Evolutionary conservation across 176 grass and related monocot genomes (phyloP).

Genomic region (Tuctoria greenei): DNA sequence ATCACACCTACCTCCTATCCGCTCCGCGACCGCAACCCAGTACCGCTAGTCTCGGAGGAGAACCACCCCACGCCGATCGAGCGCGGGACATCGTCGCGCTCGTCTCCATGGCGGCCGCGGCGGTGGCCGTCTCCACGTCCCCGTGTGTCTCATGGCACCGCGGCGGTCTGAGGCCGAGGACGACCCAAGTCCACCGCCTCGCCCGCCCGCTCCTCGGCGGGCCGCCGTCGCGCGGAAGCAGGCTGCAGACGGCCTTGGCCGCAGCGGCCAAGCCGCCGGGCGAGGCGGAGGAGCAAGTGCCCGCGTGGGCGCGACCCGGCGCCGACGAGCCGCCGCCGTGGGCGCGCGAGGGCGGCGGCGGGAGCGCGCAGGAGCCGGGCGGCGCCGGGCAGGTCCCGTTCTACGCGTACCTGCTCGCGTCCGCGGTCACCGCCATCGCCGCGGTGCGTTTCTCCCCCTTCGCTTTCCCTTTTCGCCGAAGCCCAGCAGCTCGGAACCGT

Average conservation of each 20-base stretch:
- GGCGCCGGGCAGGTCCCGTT: constrained; percentile 48
- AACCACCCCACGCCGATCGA: not conserved
- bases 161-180: not conserved
- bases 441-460: constrained; percentile 43
- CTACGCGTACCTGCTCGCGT: constrained; percentile 82
- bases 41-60: not conserved
- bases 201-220: not conserved
- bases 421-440: constrained; percentile 80
- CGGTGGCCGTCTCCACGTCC: constrained; percentile 4
- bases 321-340: constrained; percentile 82
- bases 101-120: constrained; percentile 8
- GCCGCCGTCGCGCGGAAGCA: constrained; percentile 20
- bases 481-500: not conserved
- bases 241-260: constrained; percentile 40
- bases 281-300: constrained; percentile 66
- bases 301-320: constrained; percentile 72
- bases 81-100: constrained; percentile 1
- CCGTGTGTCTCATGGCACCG: not conserved
- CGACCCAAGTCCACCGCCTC: not conserved
- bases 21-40: not conserved
- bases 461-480: not conserved
- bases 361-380: constrained; percentile 27
- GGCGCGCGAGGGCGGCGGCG: constrained; percentile 49
- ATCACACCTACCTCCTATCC: constrained; percentile 3
- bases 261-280: constrained; percentile 51